Evolutionary conservation across 805 yeast species (phyloP).

Genomic region (Candida arabinofermentans): DNA sequence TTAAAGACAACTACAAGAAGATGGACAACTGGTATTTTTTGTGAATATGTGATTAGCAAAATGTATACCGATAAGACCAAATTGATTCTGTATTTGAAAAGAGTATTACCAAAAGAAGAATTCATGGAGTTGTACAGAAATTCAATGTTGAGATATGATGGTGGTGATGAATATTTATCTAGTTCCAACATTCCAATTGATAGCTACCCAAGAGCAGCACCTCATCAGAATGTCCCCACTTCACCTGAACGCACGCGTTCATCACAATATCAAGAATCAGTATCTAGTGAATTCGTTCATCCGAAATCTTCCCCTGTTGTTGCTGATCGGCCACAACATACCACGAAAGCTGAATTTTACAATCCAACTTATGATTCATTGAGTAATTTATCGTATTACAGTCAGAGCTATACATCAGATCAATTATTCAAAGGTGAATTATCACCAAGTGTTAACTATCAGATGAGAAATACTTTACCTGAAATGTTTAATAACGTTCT

Average conservation of each 20-base stretch:
- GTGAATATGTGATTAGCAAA: neutral
- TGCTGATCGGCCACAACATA: neutral
- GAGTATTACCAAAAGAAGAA: slow-evolving; percentile 4
- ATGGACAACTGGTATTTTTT: neutral
- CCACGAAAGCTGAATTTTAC: neutral
- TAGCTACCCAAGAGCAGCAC: neutral
- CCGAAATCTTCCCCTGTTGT: no score
- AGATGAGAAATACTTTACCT: neutral
- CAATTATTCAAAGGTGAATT: neutral
- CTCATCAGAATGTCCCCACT: neutral
- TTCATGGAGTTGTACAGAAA: slow-evolving; percentile 1
- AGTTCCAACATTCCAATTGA: neutral
- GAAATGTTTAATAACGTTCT: neutral
- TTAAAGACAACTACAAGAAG: slow-evolving; percentile 3
- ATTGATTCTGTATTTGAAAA: slow-evolving; percentile 1
- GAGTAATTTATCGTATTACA: neutral
- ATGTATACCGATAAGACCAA: slow-evolving; percentile 7
- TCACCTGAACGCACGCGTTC: neutral
- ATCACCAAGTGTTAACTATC: neutral
- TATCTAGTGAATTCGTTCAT: no score
- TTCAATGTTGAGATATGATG: neutral
- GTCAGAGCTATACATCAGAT: neutral
- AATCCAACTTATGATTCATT: neutral
- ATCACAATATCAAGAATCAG: no score
- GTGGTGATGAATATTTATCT: neutral